Base-by-base conservation (phyloP, 352 stramenopile genomes). In the Globisporangium yorkense region DNA sequence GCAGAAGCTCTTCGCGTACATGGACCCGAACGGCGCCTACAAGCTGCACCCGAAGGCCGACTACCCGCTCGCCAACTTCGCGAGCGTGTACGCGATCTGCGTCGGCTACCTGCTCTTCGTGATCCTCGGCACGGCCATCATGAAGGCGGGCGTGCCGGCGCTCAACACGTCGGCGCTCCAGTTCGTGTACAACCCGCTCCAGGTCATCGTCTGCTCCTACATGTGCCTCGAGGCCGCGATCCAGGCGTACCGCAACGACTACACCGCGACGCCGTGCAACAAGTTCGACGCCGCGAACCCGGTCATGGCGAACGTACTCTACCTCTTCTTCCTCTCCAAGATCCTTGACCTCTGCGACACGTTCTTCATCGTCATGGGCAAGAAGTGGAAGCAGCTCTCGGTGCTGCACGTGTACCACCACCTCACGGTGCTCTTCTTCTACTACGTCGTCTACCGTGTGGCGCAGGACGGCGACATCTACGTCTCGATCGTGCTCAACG, bases 371-470 rank as follows among this genome's bases (percentile, higher is more conserved):
- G 91, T 99, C 57, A 62, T 98, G 21, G 91, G 94, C 62, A 98
- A 98, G 76, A 98, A 98, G 68, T 98, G 93, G 93, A 96, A 96
- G 67, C 95, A 98, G 73, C 89, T 99, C 46, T 97, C 86, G 12
- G 98, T 99, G 77, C 70, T 99, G 48, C 96, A 99, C 75, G 92
- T 98, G 35, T 99, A 99, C 87, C 96, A 99, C 83, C 96, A 99
- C 78, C 80, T 89, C 65, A 98, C 88, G 57, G 98, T 99, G 65
- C 98, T 98, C 67, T 75, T 97, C 57, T 96, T 98, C 62, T 98
- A 98, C 76, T 99, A 93, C 87, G 75, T 98, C 57, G 98, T 98
- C 71, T 67, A 82, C 16, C 89, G 97, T 63, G 78, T 96, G 2
- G 88, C 90, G 27, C 98, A 98, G 66, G 96, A 99, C 74, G 95